Conservation (phyloP, 73 alveolate species). For the Breviolum minutum region DNA sequence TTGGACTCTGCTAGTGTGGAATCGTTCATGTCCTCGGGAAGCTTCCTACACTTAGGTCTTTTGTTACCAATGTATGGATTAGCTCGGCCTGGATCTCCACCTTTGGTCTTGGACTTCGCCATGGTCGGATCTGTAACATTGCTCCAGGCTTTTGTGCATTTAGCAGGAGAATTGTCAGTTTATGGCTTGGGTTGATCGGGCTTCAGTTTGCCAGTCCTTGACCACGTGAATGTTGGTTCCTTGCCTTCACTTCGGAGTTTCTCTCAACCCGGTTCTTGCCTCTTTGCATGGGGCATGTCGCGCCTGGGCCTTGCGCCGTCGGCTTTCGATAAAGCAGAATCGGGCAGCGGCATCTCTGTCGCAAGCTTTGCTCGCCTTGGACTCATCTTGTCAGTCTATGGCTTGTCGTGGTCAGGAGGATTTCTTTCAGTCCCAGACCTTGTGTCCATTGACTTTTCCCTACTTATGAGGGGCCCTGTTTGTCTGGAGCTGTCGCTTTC, state of each 20-base stretch:
- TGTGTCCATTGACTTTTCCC: background rate
- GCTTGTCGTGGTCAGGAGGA: constrained; percentile 13
- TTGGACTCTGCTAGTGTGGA: constrained; percentile 80
- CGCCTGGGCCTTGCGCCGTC: constrained; percentile 1
- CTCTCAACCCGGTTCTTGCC: background rate
- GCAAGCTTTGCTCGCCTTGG: constrained; percentile 37
- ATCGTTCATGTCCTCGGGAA: background rate
- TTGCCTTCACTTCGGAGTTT: constrained; percentile 15
- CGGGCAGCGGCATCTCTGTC: constrained; percentile 20
- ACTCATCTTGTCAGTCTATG: background rate
- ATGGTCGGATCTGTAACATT: background rate
- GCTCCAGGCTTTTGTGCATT: background rate
- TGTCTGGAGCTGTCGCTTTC: background rate
- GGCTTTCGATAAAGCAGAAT: constrained; percentile 35
- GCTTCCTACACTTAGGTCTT: background rate
- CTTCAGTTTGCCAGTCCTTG: background rate
- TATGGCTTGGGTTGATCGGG: constrained; percentile 48
- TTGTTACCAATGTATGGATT: constrained; percentile 6
- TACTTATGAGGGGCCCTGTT: background rate
- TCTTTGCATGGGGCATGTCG: constrained; percentile 24
- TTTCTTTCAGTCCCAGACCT: background rate
- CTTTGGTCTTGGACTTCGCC: constrained; percentile 5
- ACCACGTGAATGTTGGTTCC: constrained; percentile 15
- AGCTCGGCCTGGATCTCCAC: background rate
- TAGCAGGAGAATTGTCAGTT: background rate